Base-by-base conservation (phyloP, 2,329 filamentous ascomycete species). In the Magnaporthiopsis poae region DNA sequence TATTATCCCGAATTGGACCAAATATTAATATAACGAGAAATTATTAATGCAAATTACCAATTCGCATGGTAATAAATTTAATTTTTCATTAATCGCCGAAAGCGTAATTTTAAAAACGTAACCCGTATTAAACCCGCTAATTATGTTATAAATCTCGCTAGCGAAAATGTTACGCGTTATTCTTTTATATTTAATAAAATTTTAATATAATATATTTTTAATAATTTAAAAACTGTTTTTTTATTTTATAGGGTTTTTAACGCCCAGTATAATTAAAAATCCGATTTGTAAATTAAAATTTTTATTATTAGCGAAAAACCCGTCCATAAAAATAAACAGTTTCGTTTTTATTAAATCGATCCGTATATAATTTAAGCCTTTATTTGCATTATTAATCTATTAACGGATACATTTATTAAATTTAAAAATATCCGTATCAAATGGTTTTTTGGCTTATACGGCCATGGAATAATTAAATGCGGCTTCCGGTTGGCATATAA, bases 21-120 rank as follows among this genome's bases (percentile, higher is more conserved):
- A 11, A 12, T 21, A 60, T 29, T 60, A 9, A 15, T 60, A 60
- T 4, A 60, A 4, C 12, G n/a, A 60, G 15, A 60, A 60, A 9
- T 4, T 60, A 15, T 60, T 29, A n/a, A 15, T 60, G 7, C 7
- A 60, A 8, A 60, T 13, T 25, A 60, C 7, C 1, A 60, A 2
- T 11, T n/a, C 11, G 13, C 2, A 60, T 9, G 2, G 21, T 1
- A n/a, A 1, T 1, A 60, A 13, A 2, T n/a, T 2, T 1, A 60
- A 5, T 3, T 15, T 60, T 29, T 60, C 5, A n/a, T 13, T 9
- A 60, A n/a, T 29, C 56, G 12, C n/a, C 11, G 5, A 2, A 8
- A 25, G 13, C 21, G 21, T 25, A 2, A 3, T 29, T 60, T n/a
- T 60, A 8, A 60, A 2, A 1, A 60, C 21, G 3, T 25, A 60